Evolutionary conservation across 2,329 filamentous ascomycete species (phyloP).

Genomic region (Teratosphaeria pseudoeucalypti): DNA sequence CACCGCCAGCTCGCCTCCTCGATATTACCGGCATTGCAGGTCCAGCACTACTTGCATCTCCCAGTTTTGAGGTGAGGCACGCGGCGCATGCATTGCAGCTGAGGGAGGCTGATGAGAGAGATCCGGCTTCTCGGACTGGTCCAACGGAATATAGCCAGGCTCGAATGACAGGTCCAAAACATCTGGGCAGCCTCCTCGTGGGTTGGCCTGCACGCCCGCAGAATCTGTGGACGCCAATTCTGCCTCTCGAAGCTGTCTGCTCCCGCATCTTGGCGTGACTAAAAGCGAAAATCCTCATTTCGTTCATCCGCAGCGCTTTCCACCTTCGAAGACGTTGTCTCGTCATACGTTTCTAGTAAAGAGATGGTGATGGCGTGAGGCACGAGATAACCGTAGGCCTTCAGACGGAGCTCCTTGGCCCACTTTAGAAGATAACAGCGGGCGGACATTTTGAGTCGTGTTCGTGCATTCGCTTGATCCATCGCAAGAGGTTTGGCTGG

Average conservation of each 20-base stretch:
- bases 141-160: background rate
- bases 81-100: background rate
- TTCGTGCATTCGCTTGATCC: background rate
- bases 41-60: no score
- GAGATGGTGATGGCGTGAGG: background rate
- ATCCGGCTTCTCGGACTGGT: no score
- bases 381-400: background rate
- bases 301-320: background rate
- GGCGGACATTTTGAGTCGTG: background rate
- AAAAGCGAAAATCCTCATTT: no score
- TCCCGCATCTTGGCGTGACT: no score
- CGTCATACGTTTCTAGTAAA: background rate
- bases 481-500: background rate
- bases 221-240: background rate
- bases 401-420: background rate
- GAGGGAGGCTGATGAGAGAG: background rate
- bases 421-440: background rate
- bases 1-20: no score
- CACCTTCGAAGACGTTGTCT: background rate
- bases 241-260: no score
- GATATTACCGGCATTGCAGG: no score
- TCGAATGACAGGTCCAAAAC: background rate
- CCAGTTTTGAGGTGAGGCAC: background rate
- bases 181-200: background rate
- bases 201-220: background rate